Conservation (phyloP, 1,139 yeast species). For the Geotrichum reessii region DNA sequence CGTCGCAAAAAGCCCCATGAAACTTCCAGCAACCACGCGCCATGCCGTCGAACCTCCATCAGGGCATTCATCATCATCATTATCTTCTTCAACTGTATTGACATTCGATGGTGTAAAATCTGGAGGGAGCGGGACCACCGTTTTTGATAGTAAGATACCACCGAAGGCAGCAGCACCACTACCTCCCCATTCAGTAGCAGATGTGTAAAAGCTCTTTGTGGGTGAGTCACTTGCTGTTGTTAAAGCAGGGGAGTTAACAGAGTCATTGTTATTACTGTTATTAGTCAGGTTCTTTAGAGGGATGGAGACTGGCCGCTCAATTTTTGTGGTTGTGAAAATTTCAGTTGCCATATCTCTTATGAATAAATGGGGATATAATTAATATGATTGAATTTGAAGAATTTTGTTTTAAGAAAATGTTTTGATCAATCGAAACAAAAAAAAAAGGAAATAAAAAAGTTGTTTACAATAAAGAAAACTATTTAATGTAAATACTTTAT, state of each 20-base stretch:
- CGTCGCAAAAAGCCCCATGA: conserved; percentile 54
- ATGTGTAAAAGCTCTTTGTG: not conserved
- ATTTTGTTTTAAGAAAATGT: too few relatives aligned
- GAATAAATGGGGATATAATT: too few relatives aligned
- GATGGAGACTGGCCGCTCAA: not conserved
- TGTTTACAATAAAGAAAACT: too few relatives aligned
- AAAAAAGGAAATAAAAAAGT: too few relatives aligned
- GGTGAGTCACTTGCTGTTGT: not conserved
- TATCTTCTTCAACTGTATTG: not conserved
- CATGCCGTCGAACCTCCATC: conserved; percentile 57
- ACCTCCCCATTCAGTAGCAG: not conserved
- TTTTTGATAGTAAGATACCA: not conserved
- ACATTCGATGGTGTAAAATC: not conserved
- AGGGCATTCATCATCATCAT: conserved; percentile 30
- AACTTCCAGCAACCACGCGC: conserved; percentile 53
- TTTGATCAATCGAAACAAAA: too few relatives aligned
- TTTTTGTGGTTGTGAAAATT: not conserved
- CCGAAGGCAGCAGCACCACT: not conserved
- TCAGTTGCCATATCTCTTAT: not conserved
- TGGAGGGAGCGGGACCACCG: not conserved
- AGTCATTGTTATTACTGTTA: not conserved
- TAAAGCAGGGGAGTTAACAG: not conserved
- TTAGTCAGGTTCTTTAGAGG: not conserved
- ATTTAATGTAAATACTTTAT: too few relatives aligned
- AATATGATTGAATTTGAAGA: too few relatives aligned